phyloP scores from a whole-genome alignment of 176 grass and related monocot species.

The Zizania latifolia region DNA sequence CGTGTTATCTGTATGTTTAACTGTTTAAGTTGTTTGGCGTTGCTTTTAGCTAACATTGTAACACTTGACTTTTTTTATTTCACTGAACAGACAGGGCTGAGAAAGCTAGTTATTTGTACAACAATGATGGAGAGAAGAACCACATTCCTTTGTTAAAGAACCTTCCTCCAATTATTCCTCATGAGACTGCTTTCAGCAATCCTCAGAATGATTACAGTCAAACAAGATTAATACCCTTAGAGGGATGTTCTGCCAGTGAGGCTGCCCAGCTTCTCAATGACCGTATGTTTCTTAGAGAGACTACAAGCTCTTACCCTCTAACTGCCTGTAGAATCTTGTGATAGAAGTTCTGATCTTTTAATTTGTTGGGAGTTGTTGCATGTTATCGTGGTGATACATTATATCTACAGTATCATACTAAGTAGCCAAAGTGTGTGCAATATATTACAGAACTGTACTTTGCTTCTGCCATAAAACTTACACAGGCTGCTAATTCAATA shows the following conservation, averaged over 20 bases:
- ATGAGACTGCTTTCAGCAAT: slow-evolving; percentile 42
- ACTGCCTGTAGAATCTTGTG: background rate
- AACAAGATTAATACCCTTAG: slow-evolving; percentile 49
- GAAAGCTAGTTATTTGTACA: slow-evolving; percentile 50
- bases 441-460: background rate
- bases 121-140: slow-evolving; percentile 60
- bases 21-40: too few relatives aligned
- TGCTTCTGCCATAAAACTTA: background rate
- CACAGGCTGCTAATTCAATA: background rate
- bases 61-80: slow-evolving; percentile 21
- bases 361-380: background rate
- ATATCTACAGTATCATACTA: background rate
- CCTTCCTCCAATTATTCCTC: slow-evolving; percentile 49
- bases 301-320: background rate
- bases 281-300: slow-evolving; percentile 38
- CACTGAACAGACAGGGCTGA: slow-evolving; percentile 53
- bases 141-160: slow-evolving; percentile 50
- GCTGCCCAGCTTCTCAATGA: slow-evolving; percentile 56
- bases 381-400: slow-evolving; percentile 4
- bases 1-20: background rate
- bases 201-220: slow-evolving; percentile 43
- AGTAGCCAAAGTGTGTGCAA: background rate
- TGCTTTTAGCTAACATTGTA: background rate
- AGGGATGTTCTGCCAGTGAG: slow-evolving; percentile 61
- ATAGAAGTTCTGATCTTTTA: slow-evolving; percentile 5